A percentile compares a stretch with the other conserved stretches of the same genome.
Conservation (phyloP, 352 stramenopile species). For the Pythium aquatile region DNA sequence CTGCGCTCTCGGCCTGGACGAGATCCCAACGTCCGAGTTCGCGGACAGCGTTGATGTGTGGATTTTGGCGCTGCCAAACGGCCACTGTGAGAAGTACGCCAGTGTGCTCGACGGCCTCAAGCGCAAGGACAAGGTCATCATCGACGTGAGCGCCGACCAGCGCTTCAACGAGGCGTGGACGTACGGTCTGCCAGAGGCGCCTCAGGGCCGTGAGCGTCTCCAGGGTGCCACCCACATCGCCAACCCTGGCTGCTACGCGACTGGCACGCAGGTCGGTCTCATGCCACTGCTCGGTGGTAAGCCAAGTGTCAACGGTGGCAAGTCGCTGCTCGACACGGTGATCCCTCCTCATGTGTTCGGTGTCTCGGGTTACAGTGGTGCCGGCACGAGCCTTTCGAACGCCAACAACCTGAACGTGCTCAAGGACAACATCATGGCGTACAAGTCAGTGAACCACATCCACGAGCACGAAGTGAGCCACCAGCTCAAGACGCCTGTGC, state of each 20-base stretch:
- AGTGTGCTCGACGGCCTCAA: slow-evolving; percentile 64
- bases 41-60: slow-evolving; percentile 84
- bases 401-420: slow-evolving; percentile 83
- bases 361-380: slow-evolving; percentile 88
- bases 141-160: slow-evolving; percentile 88
- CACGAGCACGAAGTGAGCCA: slow-evolving; percentile 86
- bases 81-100: slow-evolving; percentile 81
- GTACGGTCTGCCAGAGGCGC: slow-evolving; percentile 84
- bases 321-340: slow-evolving; percentile 49
- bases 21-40: slow-evolving; percentile 64
- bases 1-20: slow-evolving; percentile 75
- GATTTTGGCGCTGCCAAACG: slow-evolving; percentile 86
- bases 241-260: slow-evolving; percentile 90
- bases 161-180: slow-evolving; percentile 85
- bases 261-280: slow-evolving; percentile 73
- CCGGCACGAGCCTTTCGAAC: slow-evolving; percentile 75
- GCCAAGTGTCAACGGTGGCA: slow-evolving; percentile 36
- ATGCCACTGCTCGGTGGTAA: slow-evolving; percentile 77
- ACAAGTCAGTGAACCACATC: slow-evolving; percentile 91
- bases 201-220: slow-evolving; percentile 53
- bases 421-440: slow-evolving; percentile 86
- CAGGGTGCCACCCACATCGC: slow-evolving; percentile 75
- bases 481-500: slow-evolving; percentile 77
- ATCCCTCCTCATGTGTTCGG: slow-evolving; percentile 84
- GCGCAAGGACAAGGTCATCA: slow-evolving; percentile 74